Evolutionary conservation across 345 rosid genomes (phyloP).

Genomic region (Moricandia arvensis): DNA sequence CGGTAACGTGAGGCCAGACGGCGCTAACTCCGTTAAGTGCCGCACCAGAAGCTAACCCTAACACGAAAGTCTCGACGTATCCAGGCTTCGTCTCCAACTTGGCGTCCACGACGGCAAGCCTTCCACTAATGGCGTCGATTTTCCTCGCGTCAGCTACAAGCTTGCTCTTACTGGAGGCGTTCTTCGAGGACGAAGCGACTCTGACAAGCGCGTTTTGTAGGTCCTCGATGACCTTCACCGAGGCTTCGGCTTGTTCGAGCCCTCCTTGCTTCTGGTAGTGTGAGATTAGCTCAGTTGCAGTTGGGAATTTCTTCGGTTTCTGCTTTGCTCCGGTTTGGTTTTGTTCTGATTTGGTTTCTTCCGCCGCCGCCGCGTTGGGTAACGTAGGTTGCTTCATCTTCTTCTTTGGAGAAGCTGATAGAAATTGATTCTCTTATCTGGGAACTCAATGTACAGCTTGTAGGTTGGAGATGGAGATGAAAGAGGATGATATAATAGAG

Average conservation of each 20-base stretch:
- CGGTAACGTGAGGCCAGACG: conserved; percentile 56
- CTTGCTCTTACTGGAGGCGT: conserved; percentile 46
- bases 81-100: conserved; percentile 91
- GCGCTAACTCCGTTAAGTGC: conserved; percentile 53
- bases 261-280: conserved; percentile 69
- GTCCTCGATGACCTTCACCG: conserved; percentile 81
- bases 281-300: conserved; percentile 70
- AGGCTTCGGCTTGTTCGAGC: conserved; percentile 66
- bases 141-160: conserved; percentile 50
- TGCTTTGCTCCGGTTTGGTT: conserved; percentile 31
- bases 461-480: background rate
- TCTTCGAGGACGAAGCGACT: conserved; percentile 51
- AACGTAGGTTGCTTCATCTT: conserved; percentile 46
- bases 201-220: conserved; percentile 70
- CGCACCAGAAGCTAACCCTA: conserved; percentile 74
- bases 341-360: conserved; percentile 28
- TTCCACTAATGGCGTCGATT: conserved; percentile 55
- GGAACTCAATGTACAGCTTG: background rate
- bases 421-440: conserved; percentile 13
- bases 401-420: background rate
- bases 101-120: conserved; percentile 70
- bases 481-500: background rate
- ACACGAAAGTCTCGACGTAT: conserved; percentile 49
- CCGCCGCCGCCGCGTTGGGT: conserved; percentile 39
- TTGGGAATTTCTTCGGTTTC: conserved; percentile 47